A percentile compares a stretch with the other conserved stretches of the same genome.
phyloP scores from a whole-genome alignment of 805 yeast species.

The Sugiyamaella valdiviana region DNA sequence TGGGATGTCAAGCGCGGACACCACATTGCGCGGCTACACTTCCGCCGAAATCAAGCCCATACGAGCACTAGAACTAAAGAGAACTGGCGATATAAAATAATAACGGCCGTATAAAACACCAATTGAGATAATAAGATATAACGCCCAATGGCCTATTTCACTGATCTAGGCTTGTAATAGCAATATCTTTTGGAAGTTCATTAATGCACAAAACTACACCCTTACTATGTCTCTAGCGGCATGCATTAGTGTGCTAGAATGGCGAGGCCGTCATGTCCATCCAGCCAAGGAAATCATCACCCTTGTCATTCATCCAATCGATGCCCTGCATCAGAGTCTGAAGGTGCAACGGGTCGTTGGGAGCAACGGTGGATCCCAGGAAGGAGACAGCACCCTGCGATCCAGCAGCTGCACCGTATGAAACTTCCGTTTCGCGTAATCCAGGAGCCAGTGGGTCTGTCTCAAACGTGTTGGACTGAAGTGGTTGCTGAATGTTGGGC shows the following conservation, averaged over 20 bases:
- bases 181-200: no score
- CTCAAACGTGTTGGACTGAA: neutral
- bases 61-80: no score
- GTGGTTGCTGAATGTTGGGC: neutral
- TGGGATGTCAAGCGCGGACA: neutral
- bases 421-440: neutral
- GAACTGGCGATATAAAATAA: no score
- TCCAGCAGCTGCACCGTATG: neutral
- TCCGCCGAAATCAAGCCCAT: neutral
- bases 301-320: slow-evolving; percentile 77
- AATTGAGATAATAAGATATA: neutral
- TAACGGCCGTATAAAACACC: neutral
- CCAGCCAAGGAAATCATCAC: slow-evolving; percentile 91
- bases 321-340: slow-evolving; percentile 51
- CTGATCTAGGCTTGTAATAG: no score
- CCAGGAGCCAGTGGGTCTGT: neutral
- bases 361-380: slow-evolving; percentile 23
- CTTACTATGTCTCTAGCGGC: no score
- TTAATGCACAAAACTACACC: no score
- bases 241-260: slow-evolving; percentile 2
- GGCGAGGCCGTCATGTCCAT: slow-evolving; percentile 45
- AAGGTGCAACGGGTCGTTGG: slow-evolving; percentile 24
- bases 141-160: no score
- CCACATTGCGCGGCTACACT: neutral
- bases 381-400: slow-evolving; percentile 12